Evolutionary conservation across 257 asterid species (phyloP), one percentile per base, ranked within the genome.

Genomic region (Coffea canephora): DNA sequence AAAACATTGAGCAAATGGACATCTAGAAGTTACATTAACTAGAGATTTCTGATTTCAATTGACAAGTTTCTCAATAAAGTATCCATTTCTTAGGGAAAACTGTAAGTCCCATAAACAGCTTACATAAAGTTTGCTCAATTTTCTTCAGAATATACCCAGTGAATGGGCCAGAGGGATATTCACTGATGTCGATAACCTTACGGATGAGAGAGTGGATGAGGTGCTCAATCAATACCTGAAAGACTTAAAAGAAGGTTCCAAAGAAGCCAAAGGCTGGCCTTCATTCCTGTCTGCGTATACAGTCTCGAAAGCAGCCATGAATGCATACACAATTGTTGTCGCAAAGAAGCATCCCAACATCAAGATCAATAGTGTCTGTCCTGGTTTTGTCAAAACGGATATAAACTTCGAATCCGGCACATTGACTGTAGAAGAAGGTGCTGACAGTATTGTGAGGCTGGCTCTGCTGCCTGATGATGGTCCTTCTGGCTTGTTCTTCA

Each of bases 231-330:
- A 75, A 68, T 91, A 83, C 77, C 77, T 91, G 16, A 75, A 83
- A 80, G 95, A 90, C 69, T 84, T 90, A 55, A 83, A 79, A 78
- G 87, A 87, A 50, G 92, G 89, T 2, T 50, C 75, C 5, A 8
- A 76, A 9, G 85, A 79, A 78, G 77, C 88, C 65, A 86, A 89
- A 75, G 91, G 91, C 13, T 90, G 95, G 95, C 91, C 92, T 68
- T 4, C 41, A 16, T 39, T 39, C 43, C 3, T 39, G 43, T 39
- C 43, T 39, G 88, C 81, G 64, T 50, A 89, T 80, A 0, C 69
- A 69, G n/a, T 92, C 79, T 86, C 92, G 19, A 89, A 92, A 88
- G 90, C 91, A 46, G 88, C 87, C 6, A 27, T 89, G 73, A 89
- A 87, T 46, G 91, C 91, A 3, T 89, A 88, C 80, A 90, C 95